phyloP scores from a whole-genome alignment of 2,329 filamentous ascomycete species.

The Beauveria sp. region DNA sequence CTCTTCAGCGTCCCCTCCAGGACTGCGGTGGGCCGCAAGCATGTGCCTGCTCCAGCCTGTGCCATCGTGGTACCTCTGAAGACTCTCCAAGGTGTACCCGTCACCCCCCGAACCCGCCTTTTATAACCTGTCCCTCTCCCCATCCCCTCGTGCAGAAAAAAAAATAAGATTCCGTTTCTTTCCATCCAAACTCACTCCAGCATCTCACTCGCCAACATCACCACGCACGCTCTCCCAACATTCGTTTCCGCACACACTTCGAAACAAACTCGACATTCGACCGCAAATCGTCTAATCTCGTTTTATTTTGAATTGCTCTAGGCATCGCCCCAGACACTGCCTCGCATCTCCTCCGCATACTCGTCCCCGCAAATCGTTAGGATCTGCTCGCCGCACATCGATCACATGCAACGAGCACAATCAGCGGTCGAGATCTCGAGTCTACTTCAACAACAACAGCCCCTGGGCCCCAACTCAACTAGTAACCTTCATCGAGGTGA shows the following conservation, averaged over 20 bases:
- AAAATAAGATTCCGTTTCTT: conserved; percentile 14
- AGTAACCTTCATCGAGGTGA: conserved; percentile 23
- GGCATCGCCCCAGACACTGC: neutral
- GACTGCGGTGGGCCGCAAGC: conserved; percentile 9
- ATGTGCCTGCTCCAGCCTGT: conserved; percentile 9
- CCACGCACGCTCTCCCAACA: neutral
- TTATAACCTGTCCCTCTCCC: conserved; percentile 22
- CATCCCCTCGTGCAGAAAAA: conserved; percentile 15
- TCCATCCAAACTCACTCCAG: conserved; percentile 12
- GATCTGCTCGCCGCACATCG: conserved; percentile 21
- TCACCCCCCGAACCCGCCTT: conserved; percentile 17
- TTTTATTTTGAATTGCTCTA: neutral
- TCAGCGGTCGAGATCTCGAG: conserved; percentile 69
- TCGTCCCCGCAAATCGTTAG: neutral
- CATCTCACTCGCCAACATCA: conserved; percentile 3
- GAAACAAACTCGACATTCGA: neutral
- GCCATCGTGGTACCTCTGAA: conserved; percentile 10
- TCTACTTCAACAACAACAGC: conserved; percentile 49
- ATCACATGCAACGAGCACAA: conserved; percentile 69
- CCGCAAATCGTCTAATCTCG: neutral
- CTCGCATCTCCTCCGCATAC: neutral
- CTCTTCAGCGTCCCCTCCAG: neutral
- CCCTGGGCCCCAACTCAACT: conserved; percentile 18
- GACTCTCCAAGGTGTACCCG: conserved; percentile 9
- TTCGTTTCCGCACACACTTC: conserved; percentile 4